Evolutionary conservation across 306 rosid species (phyloP).

Genomic region (Begonia fuchsioides): DNA sequence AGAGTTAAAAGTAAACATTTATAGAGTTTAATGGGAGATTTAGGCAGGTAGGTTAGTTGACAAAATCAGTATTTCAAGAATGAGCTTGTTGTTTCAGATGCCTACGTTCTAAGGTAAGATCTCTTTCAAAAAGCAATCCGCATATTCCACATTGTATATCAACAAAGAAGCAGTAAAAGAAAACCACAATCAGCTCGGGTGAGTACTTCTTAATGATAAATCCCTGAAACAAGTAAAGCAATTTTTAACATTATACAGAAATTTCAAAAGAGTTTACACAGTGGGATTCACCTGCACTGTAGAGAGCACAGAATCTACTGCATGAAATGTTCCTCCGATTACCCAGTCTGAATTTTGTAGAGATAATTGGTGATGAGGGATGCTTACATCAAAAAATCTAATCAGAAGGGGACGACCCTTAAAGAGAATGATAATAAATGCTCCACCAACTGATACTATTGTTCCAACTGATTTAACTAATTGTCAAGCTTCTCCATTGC

Average conservation of each 20-base stretch:
- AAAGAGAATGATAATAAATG: conserved; percentile 60
- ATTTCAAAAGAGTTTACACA: neutral
- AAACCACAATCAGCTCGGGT: conserved; percentile 50
- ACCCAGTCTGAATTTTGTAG: conserved; percentile 50
- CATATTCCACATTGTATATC: conserved; percentile 46
- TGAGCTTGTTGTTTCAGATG: neutral
- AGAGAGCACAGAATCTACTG: conserved; percentile 34
- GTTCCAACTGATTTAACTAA: conserved; percentile 63
- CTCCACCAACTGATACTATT: conserved; percentile 56
- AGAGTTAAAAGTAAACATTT: neutral
- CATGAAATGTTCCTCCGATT: conserved; percentile 47
- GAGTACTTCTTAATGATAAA: conserved; percentile 50
- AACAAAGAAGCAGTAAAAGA: conserved; percentile 57
- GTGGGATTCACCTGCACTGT: conserved; percentile 42
- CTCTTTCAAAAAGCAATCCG: conserved; percentile 50
- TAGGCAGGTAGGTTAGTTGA: neutral
- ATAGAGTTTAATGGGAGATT: neutral
- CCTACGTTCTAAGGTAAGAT: conserved; percentile 56
- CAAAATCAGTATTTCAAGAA: neutral
- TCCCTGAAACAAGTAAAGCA: conserved; percentile 27
- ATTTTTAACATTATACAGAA: neutral
- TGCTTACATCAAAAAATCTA: conserved; percentile 18
- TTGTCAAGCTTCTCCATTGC: conserved; percentile 38
- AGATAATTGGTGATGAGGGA: conserved; percentile 17
- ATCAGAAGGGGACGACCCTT: conserved; percentile 46